Conservation (phyloP, 768 basidiomycete species). For the Boletales sp. region DNA sequence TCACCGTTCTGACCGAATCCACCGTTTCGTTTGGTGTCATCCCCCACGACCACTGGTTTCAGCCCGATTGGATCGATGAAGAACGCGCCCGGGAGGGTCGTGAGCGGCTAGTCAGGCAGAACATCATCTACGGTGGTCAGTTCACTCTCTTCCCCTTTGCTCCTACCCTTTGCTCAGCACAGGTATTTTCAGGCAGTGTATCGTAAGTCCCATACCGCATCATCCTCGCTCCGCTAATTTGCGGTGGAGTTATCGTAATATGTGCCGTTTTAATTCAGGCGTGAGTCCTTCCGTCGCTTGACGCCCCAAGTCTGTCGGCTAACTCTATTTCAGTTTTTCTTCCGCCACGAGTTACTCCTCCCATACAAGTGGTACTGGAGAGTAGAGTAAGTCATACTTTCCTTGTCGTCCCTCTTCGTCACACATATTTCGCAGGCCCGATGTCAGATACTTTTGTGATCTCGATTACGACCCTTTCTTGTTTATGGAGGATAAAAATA, state of each 20-base stretch:
- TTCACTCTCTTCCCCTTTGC: slow-evolving; percentile 7
- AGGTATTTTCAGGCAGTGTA: slow-evolving; percentile 35
- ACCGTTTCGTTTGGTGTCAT: slow-evolving; percentile 55
- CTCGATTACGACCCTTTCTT: slow-evolving; percentile 49
- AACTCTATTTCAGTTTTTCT: slow-evolving; percentile 47
- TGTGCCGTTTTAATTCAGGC: slow-evolving; percentile 75
- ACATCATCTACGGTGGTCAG: slow-evolving; percentile 49
- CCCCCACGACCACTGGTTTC: slow-evolving; percentile 61
- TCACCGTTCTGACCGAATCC: slow-evolving; percentile 37
- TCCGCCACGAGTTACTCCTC: slow-evolving; percentile 48
- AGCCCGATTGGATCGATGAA: slow-evolving; percentile 74
- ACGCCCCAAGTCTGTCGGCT: not conserved
- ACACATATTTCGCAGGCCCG: slow-evolving; percentile 33
- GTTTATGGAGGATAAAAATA: slow-evolving; percentile 51
- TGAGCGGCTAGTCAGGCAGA: slow-evolving; percentile 45
- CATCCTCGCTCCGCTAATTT: not conserved
- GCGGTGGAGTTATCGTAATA: slow-evolving; percentile 56
- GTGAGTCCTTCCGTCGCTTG: slow-evolving; percentile 30
- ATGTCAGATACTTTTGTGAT: slow-evolving; percentile 54
- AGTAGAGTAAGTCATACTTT: slow-evolving; percentile 41
- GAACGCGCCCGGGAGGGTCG: slow-evolving; percentile 50
- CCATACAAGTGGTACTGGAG: slow-evolving; percentile 62
- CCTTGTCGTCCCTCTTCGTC: not conserved
- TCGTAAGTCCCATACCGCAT: slow-evolving; percentile 31
- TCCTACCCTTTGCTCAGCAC: slow-evolving; percentile 1